A percentile compares a stretch with the other conserved stretches of the same genome.
Conservation (phyloP, 768 basidiomycete genomes). For the Boletus tomentosulus region DNA sequence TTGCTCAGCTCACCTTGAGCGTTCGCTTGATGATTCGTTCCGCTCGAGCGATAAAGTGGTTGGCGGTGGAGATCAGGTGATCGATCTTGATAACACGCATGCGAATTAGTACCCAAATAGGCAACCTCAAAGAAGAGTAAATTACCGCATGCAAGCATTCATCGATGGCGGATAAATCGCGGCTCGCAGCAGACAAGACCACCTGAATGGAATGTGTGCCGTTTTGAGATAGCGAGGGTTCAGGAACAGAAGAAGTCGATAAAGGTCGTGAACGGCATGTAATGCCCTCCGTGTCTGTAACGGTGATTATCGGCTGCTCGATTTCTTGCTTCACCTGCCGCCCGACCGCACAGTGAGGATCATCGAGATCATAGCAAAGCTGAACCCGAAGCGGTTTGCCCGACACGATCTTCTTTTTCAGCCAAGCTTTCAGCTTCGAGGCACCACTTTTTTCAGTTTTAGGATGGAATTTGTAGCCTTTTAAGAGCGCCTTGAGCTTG, state of each 20-base stretch:
- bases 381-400: constrained; percentile 37
- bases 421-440: constrained; percentile 58
- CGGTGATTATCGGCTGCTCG: constrained; percentile 14
- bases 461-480: constrained; percentile 37
- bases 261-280: constrained; percentile 12
- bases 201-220: constrained; percentile 43
- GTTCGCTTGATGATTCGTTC: constrained; percentile 55
- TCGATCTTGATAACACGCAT: constrained; percentile 41
- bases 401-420: constrained; percentile 52
- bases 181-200: constrained; percentile 48
- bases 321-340: constrained; percentile 30
- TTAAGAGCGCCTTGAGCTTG: constrained; percentile 40
- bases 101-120: constrained; percentile 5
- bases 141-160: constrained; percentile 52
- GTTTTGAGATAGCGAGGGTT: constrained; percentile 28
- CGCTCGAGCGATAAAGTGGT: constrained; percentile 52
- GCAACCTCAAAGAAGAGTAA: constrained; percentile 14
- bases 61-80: constrained; percentile 49
- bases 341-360: constrained; percentile 38
- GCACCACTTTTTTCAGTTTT: constrained; percentile 36
- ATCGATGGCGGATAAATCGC: constrained; percentile 54
- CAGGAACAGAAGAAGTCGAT: constrained; percentile 3
- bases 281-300: constrained; percentile 24
- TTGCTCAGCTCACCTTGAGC: constrained; percentile 42
- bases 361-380: constrained; percentile 40